These are phyloP conservation scores for Sinapis alba DNA, from an alignment of 441 rosid genomes.

Conservation along the genomic window DNA sequence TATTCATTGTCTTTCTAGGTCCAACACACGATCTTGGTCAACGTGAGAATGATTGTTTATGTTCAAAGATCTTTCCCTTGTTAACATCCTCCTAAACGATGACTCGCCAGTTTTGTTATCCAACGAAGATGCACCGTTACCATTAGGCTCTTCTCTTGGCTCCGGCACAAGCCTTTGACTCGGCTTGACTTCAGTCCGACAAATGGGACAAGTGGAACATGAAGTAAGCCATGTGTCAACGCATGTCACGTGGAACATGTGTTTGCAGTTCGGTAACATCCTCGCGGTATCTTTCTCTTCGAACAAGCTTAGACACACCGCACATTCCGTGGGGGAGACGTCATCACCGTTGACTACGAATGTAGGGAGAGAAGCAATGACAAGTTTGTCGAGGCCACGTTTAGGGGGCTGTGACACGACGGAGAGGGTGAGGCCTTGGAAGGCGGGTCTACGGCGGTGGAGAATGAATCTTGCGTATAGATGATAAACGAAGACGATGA, in stretches of 20 bases:
- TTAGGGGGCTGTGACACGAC: conserved; percentile 41
- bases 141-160: conserved; percentile 51
- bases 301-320: conserved; percentile 55
- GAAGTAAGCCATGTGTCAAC: conserved; percentile 56
- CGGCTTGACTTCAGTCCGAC: conserved; percentile 61
- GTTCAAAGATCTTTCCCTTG: conserved; percentile 56
- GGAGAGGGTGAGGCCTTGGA: background rate
- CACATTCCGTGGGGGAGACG: conserved; percentile 43
- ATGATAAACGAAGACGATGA: conserved; percentile 42
- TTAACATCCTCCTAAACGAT: conserved; percentile 55
- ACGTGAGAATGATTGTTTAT: conserved; percentile 43
- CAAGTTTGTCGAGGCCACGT: conserved; percentile 49
- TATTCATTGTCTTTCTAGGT: conserved; percentile 60
- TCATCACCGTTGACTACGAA: conserved; percentile 33
- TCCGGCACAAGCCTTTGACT: conserved; percentile 46
- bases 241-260: conserved; percentile 55
- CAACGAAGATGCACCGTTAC: conserved; percentile 34
- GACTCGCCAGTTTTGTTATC: conserved; percentile 41
- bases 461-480: conserved; percentile 47
- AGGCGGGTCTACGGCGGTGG: conserved; percentile 35
- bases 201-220: conserved; percentile 58
- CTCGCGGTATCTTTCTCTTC: conserved; percentile 57
- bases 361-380: conserved; percentile 51
- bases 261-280: conserved; percentile 59
- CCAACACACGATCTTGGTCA: conserved; percentile 43